phyloP scores from a whole-genome alignment of 495 filamentous ascomycete genomes.

The Aspergillus baeticus region DNA sequence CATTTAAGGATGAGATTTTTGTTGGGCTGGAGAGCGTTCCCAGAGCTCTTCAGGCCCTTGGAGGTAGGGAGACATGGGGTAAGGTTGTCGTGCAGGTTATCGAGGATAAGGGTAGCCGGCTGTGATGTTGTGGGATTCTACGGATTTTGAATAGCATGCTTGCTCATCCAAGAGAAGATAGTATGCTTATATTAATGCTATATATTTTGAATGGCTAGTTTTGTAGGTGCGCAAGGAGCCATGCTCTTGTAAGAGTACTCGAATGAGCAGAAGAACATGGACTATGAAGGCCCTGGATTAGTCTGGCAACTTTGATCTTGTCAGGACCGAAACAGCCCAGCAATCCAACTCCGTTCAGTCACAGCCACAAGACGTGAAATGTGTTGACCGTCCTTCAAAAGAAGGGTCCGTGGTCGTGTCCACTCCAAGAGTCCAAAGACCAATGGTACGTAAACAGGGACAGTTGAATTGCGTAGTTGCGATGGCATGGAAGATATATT shows the following conservation, averaged over 20 bases:
- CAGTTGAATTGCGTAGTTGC: slow-evolving; percentile 47
- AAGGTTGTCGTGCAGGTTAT: slow-evolving; percentile 91
- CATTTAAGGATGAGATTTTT: slow-evolving; percentile 78
- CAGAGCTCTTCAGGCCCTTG: slow-evolving; percentile 73
- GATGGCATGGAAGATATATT: not conserved
- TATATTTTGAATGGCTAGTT: too few relatives aligned
- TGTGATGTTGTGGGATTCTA: slow-evolving; percentile 25
- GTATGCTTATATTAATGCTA: too few relatives aligned
- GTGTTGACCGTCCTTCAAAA: slow-evolving; percentile 42
- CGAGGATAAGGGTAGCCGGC: slow-evolving; percentile 56
- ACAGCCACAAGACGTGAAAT: slow-evolving; percentile 48
- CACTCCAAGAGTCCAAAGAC: slow-evolving; percentile 7
- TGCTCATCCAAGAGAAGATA: too few relatives aligned
- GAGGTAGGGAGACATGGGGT: slow-evolving; percentile 83
- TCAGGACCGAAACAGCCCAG: slow-evolving; percentile 15
- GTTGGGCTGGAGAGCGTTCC: slow-evolving; percentile 78
- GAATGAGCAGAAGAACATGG: slow-evolving; percentile 46
- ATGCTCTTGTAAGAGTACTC: slow-evolving; percentile 48
- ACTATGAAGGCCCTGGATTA: slow-evolving; percentile 54
- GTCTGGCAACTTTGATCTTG: slow-evolving; percentile 38
- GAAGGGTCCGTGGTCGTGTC: slow-evolving; percentile 34
- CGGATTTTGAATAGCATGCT: not conserved
- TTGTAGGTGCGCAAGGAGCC: slow-evolving; percentile 55
- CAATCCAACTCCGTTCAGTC: slow-evolving; percentile 48
- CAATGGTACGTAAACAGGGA: slow-evolving; percentile 26